Evolutionary conservation across 768 basidiomycete genomes (phyloP), one percentile per base, ranked within the genome.

Genomic region (Boletus bicolor): DNA sequence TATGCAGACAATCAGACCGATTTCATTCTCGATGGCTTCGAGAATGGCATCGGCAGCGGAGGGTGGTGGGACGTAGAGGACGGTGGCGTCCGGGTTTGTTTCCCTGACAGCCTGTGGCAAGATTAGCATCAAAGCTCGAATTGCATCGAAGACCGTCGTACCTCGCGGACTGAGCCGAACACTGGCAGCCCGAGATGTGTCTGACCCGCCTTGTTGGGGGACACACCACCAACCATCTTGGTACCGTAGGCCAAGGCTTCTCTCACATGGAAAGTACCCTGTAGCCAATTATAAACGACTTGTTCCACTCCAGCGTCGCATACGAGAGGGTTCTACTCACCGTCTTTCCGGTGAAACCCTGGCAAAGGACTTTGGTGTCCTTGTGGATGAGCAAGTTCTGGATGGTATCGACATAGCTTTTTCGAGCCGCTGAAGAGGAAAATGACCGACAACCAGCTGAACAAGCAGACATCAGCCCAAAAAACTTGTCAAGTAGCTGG

Each of bases 11-110:
- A 99, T 99, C 56, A 99, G 77, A 17, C 88, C 86, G 78, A 99
- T 95, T 74, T 99, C 97, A 64, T 91, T 92, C 73, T 98, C 97
- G 65, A 99, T 98, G 36, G 97, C 97, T 73, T 99, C 97, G 53
- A 99, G 86, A 72, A 99, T 98, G 41, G 97, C 97, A 61, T 96
- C 95, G 30, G 93, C 97, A 19, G 96, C 96, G 48, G 81, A 80
- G 5, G 95, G 92, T n/a, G 97, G 97, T 5, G 97, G 97, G 14
- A 99, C 97, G 72, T 98, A 99, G 75, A 99, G 85, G 56, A 99
- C 86, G 36, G 93, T 87, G 30, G 97, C 97, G 66, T 98, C 96
- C 11, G 97, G 97, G 59, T 84, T 77, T 42, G 86, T 83, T 60
- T 92, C 87, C 46, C 82, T 77, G 58, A 95, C 93, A 42, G 97